Percentiles rank a stretch among this genome's conserved stretches.
Evolutionary conservation across 2,329 filamentous ascomycete species (phyloP).

Genomic region (Cryphonectria nitschkei): DNA sequence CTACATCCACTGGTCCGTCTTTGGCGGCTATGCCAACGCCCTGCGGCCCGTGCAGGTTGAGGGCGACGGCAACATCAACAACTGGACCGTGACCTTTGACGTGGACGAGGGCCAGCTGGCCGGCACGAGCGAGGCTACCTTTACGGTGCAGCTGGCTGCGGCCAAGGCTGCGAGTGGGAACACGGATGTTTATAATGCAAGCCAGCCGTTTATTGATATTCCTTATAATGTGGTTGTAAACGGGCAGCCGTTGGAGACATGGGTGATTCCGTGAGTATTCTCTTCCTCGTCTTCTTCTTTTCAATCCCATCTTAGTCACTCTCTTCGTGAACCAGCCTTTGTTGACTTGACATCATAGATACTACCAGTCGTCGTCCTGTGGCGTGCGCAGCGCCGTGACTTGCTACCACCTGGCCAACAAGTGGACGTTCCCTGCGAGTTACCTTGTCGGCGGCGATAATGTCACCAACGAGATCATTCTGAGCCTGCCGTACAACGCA

Average conservation of each 20-base stretch:
- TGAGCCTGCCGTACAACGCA: slow-evolving; percentile 63
- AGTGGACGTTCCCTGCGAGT: slow-evolving; percentile 58
- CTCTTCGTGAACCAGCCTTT: too few relatives aligned
- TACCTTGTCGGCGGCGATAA: slow-evolving; percentile 51
- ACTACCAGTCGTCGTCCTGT: slow-evolving; percentile 61
- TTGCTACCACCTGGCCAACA: slow-evolving; percentile 65
- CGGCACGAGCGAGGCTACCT: slow-evolving; percentile 52
- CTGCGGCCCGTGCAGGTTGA: slow-evolving; percentile 47
- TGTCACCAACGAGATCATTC: slow-evolving; percentile 53
- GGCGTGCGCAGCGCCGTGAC: slow-evolving; percentile 62
- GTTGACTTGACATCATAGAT: slow-evolving; percentile 37
- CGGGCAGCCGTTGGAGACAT: slow-evolving; percentile 50
- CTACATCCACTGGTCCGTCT: slow-evolving; percentile 69
- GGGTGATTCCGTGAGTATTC: slow-evolving; percentile 56
- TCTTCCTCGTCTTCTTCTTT: background rate
- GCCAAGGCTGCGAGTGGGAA: slow-evolving; percentile 66
- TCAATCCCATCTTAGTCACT: background rate
- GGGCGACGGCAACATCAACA: slow-evolving; percentile 54
- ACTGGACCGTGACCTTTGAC: slow-evolving; percentile 63
- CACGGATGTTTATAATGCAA: slow-evolving; percentile 60
- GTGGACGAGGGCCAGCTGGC: slow-evolving; percentile 46
- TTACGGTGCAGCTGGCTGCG: slow-evolving; percentile 66
- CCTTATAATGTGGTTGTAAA: slow-evolving; percentile 50
- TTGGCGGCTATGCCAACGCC: slow-evolving; percentile 58
- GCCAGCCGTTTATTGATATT: slow-evolving; percentile 56